Conservation (phyloP, 31 red algal genomes). For the Asparagopsis taxiformis region DNA sequence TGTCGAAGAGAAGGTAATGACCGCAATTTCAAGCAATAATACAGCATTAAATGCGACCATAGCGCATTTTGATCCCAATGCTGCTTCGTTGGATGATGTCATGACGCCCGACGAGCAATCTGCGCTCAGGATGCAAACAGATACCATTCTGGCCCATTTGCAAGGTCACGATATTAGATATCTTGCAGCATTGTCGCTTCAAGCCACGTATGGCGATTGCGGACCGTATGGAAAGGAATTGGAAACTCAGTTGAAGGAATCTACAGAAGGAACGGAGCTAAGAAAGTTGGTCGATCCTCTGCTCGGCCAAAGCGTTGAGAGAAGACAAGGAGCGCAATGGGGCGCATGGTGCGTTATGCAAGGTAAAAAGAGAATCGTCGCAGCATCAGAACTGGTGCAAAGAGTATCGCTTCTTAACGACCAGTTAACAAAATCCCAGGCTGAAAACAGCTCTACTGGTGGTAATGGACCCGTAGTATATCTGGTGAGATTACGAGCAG, state of each 20-base stretch:
- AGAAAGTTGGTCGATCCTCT: conserved; percentile 43
- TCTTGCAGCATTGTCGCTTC: conserved; percentile 55
- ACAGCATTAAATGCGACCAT: not conserved
- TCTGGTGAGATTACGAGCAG: no score
- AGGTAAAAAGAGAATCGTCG: conserved; percentile 50
- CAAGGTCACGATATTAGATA: conserved; percentile 46
- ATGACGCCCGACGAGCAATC: conserved; percentile 46
- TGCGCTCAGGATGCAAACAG: conserved; percentile 22
- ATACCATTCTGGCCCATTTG: conserved; percentile 53
- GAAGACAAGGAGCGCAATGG: conserved; percentile 69
- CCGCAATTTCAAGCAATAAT: not conserved
- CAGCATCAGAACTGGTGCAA: conserved; percentile 43
- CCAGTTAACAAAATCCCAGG: conserved; percentile 54
- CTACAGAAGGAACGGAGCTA: not conserved
- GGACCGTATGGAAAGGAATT: conserved; percentile 23
- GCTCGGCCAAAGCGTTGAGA: conserved; percentile 27
- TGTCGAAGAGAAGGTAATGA: conserved; percentile 45
- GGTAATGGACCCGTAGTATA: no score
- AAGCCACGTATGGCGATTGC: conserved; percentile 71
- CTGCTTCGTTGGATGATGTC: conserved; percentile 55
- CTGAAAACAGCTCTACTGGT: no score
- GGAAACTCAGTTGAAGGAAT: not conserved
- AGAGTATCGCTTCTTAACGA: conserved; percentile 45
- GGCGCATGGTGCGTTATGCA: conserved; percentile 79
- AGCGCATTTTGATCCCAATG: conserved; percentile 27